Conservation (phyloP, 495 filamentous ascomycete species). For the Penicillium waksmanii region DNA sequence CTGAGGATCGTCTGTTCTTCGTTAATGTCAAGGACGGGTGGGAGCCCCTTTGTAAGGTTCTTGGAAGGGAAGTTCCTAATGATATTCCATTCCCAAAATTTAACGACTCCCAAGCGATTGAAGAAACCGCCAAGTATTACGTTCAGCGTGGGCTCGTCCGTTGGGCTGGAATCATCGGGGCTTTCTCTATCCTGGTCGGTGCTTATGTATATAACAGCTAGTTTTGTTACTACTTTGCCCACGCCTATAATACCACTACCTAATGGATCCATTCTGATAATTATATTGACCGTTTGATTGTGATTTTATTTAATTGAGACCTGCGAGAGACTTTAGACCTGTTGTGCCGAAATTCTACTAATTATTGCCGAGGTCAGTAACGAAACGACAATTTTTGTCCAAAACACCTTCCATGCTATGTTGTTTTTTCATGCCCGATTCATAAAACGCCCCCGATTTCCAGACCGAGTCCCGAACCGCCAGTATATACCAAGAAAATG, state of each 20-base stretch:
- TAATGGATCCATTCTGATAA: neutral
- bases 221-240: neutral
- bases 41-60: conserved; percentile 52
- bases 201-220: neutral
- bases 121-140: conserved; percentile 20
- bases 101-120: conserved; percentile 34
- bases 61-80: conserved; percentile 42
- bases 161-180: conserved; percentile 23
- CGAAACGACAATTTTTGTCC: conserved; percentile 8
- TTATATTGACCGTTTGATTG: neutral
- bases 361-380: neutral
- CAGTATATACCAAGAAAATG: conserved; percentile 10
- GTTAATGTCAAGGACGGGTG: conserved; percentile 51
- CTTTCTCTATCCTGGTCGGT: neutral
- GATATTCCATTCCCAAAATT: conserved; percentile 43
- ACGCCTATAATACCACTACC: neutral
- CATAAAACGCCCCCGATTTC: conserved; percentile 20
- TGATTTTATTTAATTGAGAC: too few relatives aligned
- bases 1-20: conserved; percentile 48
- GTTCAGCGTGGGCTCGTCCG: conserved; percentile 22
- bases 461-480: conserved; percentile 6
- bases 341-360: too few relatives aligned
- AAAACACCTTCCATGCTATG: conserved; percentile 31
- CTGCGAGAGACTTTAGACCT: too few relatives aligned
- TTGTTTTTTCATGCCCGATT: conserved; percentile 16